phyloP scores from a whole-genome alignment of 1,139 yeast genomes.

The Scheffersomyces parashehatae region DNA sequence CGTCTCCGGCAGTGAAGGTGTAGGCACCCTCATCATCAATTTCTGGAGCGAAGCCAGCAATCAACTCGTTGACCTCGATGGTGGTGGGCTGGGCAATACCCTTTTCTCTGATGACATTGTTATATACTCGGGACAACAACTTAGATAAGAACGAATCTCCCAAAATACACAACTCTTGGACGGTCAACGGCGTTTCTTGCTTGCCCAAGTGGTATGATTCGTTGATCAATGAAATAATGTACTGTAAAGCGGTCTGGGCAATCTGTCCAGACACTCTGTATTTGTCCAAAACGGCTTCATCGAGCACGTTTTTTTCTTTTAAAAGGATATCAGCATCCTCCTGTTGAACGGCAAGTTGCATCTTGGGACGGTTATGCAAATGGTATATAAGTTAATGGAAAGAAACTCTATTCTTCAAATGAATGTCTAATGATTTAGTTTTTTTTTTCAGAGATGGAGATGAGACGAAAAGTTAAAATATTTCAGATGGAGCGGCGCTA shows the following conservation, averaged over 20 bases:
- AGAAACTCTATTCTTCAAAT: no score
- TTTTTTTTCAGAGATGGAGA: no score
- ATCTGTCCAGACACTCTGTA: slow-evolving; percentile 90
- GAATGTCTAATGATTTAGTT: no score
- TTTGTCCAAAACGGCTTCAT: slow-evolving; percentile 66
- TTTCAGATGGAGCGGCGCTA: no score
- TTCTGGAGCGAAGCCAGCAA: slow-evolving; percentile 75
- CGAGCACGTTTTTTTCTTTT: slow-evolving; percentile 70
- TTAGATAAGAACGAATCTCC: slow-evolving; percentile 73
- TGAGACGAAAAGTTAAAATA: no score
- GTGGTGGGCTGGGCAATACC: slow-evolving; percentile 93
- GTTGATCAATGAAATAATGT: slow-evolving; percentile 66
- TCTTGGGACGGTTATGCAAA: slow-evolving; percentile 13
- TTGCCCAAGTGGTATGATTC: slow-evolving; percentile 63
- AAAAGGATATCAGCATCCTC: slow-evolving; percentile 75
- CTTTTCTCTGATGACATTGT: slow-evolving; percentile 64
- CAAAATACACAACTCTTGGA: slow-evolving; percentile 77
- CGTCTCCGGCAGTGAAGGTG: slow-evolving; percentile 71
- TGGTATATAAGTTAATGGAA: background rate
- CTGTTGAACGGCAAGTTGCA: slow-evolving; percentile 68
- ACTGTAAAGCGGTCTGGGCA: slow-evolving; percentile 79
- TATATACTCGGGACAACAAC: slow-evolving; percentile 56
- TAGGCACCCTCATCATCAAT: slow-evolving; percentile 60
- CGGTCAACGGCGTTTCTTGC: slow-evolving; percentile 41
- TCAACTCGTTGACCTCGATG: slow-evolving; percentile 79